Evolutionary conservation across 345 rosid species (phyloP).

Genomic region (Rhodamnia rubescens): DNA sequence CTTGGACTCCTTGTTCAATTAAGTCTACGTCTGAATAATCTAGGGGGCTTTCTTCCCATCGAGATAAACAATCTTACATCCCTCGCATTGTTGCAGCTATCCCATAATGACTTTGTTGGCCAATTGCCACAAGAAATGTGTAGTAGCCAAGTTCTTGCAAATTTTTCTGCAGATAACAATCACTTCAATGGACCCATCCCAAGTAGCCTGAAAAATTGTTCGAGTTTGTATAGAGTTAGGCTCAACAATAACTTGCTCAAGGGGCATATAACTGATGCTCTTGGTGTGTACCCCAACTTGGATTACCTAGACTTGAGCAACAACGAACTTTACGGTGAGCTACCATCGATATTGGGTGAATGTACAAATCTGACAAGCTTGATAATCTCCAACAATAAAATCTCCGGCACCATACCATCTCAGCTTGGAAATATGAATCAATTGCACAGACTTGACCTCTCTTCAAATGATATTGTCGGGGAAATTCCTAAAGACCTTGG

Average conservation of each 20-base stretch:
- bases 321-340: background rate
- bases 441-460: background rate
- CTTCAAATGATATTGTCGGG: background rate
- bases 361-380: background rate
- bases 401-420: no score
- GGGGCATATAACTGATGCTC: background rate
- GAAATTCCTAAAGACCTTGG: background rate
- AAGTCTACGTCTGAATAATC: background rate
- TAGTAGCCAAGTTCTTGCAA: background rate
- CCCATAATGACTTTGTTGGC: background rate
- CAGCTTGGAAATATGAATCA: background rate
- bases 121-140: background rate
- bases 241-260: background rate
- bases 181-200: background rate
- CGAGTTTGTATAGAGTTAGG: background rate
- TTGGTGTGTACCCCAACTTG: background rate
- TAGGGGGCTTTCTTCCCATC: background rate
- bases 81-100: background rate
- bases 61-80: background rate
- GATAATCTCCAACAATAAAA: background rate
- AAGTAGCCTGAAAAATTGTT: background rate
- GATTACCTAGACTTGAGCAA: background rate
- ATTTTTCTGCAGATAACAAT: background rate
- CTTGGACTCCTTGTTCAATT: background rate
- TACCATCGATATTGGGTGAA: background rate